Conservation (phyloP, 306 rosid genomes). For the Luffa aegyptiaca region DNA sequence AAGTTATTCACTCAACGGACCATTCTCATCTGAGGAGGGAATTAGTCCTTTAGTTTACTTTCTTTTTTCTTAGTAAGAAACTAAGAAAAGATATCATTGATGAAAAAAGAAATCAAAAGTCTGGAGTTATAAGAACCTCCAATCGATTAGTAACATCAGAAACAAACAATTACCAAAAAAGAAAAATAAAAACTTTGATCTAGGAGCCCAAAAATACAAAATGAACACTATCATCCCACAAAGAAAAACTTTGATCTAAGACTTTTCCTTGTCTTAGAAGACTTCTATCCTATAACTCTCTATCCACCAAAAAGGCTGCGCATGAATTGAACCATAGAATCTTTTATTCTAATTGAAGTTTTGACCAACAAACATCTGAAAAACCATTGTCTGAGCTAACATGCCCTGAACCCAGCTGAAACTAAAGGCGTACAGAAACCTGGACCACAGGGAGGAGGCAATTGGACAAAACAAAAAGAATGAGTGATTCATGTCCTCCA, state of each 20-base stretch:
- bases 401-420: too few relatives aligned
- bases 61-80: neutral
- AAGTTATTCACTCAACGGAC: too few relatives aligned
- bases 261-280: neutral
- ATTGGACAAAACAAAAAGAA: neutral
- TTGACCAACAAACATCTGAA: neutral
- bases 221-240: neutral
- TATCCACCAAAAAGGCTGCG: neutral
- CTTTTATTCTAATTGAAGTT: neutral
- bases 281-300: neutral
- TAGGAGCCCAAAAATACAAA: neutral
- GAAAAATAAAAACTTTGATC: too few relatives aligned
- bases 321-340: neutral
- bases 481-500: neutral
- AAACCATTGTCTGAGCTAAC: neutral
- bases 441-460: neutral
- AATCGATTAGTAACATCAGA: too few relatives aligned
- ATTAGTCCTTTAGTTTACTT: neutral
- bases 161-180: too few relatives aligned
- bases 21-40: neutral
- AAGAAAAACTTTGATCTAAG: neutral
- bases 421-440: neutral
- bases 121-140: neutral
- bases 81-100: neutral
- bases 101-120: neutral